Base-by-base conservation (phyloP, 495 filamentous ascomycete species). In the Xylaria scruposa region DNA sequence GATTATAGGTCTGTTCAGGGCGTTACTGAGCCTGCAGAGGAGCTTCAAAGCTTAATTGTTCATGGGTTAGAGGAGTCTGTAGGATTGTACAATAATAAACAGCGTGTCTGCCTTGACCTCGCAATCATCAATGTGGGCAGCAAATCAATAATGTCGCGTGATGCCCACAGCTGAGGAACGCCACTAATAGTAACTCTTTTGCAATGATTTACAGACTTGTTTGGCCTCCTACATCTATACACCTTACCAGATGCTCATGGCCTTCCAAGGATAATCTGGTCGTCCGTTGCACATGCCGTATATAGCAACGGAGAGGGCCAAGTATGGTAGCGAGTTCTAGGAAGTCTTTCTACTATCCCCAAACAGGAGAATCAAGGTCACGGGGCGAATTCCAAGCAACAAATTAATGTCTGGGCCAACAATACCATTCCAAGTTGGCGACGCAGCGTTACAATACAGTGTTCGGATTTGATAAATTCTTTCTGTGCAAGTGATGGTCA, bases 31-130 rank as follows among this genome's bases (percentile, higher is more conserved):
- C 47, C 42, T 70, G 15, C 44, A 15, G 36, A 38, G 56, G 56
- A 54, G 33, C 21, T 54, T 44, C 33, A n/a, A 49, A 44, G 56
- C 58, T 40, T 19, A 42, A 21, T 9, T 64, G 31, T 33, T 17
- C 21, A 47, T 56, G 10, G 21, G 31, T 38, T 70, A 56, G 68
- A 64, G 31, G 24, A 38, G 33, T 17, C 21, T 46, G 47, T 70
- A 70, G 68, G 36, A 40, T 47, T 63, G 46, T 70, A 70, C 68
- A 70, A 64, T 64, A 64, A 4, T 64, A 67, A 24, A 53, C 29
- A 33, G 68, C 68, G 33, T 26, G n/a, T 58, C 29, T 56, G 33
- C 46, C 36, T 54, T 40, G 17, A 31, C 42, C 60, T 33, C 26
- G 0, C 15, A 0, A 1, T 26, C 56, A n/a, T 33, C 8, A 15